Conservation (phyloP, 768 basidiomycete species). For the Steccherinum ochraceum region DNA sequence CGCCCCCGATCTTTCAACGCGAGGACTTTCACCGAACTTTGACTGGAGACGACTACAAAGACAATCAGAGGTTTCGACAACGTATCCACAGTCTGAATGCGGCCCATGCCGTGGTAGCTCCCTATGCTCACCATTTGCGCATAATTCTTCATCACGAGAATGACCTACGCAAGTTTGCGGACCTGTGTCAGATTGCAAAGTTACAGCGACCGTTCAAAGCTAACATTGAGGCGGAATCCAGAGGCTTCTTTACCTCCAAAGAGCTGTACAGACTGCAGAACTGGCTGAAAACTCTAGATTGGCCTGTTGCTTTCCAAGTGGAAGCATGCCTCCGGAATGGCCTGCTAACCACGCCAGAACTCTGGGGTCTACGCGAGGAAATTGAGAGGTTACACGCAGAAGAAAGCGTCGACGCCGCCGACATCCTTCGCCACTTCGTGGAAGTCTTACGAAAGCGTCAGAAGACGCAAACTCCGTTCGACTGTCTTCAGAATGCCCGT, state of each 20-base stretch:
- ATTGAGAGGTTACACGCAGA: constrained; percentile 35
- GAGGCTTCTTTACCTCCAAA: constrained; percentile 44
- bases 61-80: constrained; percentile 44
- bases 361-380: constrained; percentile 37
- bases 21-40: constrained; percentile 50
- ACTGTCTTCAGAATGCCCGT: constrained; percentile 27
- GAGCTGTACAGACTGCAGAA: constrained; percentile 39
- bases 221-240: constrained; percentile 42
- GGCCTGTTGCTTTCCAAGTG: constrained; percentile 72
- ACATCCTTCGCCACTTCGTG: constrained; percentile 50
- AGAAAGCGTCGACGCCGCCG: constrained; percentile 28
- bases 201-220: constrained; percentile 21
- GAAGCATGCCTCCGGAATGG: constrained; percentile 63
- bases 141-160: constrained; percentile 47
- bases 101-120: constrained; percentile 54
- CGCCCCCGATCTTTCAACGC: constrained; percentile 58
- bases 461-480: constrained; percentile 32
- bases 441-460: constrained; percentile 40
- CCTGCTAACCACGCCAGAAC: constrained; percentile 52
- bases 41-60: constrained; percentile 32
- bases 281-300: constrained; percentile 43
- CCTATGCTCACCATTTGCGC: constrained; percentile 68
- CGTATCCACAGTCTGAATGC: constrained; percentile 53
- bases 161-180: constrained; percentile 45
- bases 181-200: constrained; percentile 49